Evolutionary conservation across 495 filamentous ascomycete genomes (phyloP).

Genomic region (Lasiosphaeria ovina): DNA sequence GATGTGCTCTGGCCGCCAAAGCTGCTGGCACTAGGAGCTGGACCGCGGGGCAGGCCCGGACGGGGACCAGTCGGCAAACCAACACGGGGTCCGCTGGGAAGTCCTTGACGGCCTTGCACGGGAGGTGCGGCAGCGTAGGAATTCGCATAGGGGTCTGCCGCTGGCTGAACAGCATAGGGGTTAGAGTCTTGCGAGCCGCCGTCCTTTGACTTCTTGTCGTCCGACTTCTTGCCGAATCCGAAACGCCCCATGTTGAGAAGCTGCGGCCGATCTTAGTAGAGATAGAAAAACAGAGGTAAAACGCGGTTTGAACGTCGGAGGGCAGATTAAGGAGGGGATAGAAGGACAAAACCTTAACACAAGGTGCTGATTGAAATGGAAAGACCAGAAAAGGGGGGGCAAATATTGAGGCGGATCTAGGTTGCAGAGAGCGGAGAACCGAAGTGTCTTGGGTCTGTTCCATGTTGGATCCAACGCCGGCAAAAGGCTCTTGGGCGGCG

Average conservation of each 20-base stretch:
- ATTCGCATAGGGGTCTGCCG: slow-evolving; percentile 61
- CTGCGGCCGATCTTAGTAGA: slow-evolving; percentile 5
- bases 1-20: not conserved
- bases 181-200: slow-evolving; percentile 40
- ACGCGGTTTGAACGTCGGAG: not conserved
- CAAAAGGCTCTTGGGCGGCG: slow-evolving; percentile 6
- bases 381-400: slow-evolving; percentile 8
- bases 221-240: slow-evolving; percentile 62
- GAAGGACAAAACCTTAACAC: not conserved
- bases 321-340: not conserved
- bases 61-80: slow-evolving; percentile 21
- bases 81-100: slow-evolving; percentile 39
- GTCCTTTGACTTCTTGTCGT: slow-evolving; percentile 55
- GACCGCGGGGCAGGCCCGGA: slow-evolving; percentile 21
- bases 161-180: slow-evolving; percentile 66
- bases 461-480: slow-evolving; percentile 14
- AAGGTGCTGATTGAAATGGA: not conserved
- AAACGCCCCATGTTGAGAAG: slow-evolving; percentile 59
- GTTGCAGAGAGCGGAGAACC: slow-evolving; percentile 1
- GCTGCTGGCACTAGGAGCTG: slow-evolving; percentile 11
- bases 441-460: slow-evolving; percentile 28
- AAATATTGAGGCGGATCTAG: slow-evolving; percentile 19
- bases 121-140: slow-evolving; percentile 16
- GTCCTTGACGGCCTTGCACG: slow-evolving; percentile 17
- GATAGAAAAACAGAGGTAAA: slow-evolving; percentile 1